These are phyloP conservation scores for Dictyostelium firmibasis DNA, from an alignment of 78 protist species.

Conservation along the genomic window DNA sequence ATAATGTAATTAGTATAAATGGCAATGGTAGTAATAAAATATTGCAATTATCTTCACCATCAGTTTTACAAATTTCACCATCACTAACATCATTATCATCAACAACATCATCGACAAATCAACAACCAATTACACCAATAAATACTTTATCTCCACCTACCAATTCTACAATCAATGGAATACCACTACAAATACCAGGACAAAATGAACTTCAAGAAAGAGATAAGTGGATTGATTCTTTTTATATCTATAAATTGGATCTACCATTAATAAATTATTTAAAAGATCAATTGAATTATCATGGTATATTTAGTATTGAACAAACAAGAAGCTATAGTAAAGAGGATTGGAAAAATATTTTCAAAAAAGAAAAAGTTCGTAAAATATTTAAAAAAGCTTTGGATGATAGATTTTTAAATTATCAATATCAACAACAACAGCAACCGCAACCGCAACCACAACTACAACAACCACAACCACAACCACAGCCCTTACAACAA, in stretches of 20 bases:
- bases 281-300: neutral
- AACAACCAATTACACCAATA: neutral
- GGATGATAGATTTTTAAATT: neutral
- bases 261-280: neutral
- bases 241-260: conserved; percentile 9
- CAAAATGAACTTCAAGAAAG: neutral
- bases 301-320: conserved; percentile 20
- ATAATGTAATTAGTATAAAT: neutral
- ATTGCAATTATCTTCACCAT: neutral
- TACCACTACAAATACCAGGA: neutral
- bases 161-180: neutral
- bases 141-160: neutral
- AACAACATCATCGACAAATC: neutral
- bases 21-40: neutral
- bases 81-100: too few species aligned
- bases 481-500: neutral
- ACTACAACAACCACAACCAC: neutral
- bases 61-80: neutral
- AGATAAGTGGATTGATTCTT: conserved; percentile 8
- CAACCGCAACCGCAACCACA: neutral
- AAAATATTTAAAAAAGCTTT: conserved; percentile 24
- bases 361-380: conserved; percentile 4
- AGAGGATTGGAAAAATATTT: conserved; percentile 8
- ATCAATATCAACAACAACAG: neutral
- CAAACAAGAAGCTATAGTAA: neutral